These are phyloP conservation scores for Fusarium brevicatenulatum DNA, from an alignment of 2,329 filamentous ascomycete genomes.

Conservation along the genomic window DNA sequence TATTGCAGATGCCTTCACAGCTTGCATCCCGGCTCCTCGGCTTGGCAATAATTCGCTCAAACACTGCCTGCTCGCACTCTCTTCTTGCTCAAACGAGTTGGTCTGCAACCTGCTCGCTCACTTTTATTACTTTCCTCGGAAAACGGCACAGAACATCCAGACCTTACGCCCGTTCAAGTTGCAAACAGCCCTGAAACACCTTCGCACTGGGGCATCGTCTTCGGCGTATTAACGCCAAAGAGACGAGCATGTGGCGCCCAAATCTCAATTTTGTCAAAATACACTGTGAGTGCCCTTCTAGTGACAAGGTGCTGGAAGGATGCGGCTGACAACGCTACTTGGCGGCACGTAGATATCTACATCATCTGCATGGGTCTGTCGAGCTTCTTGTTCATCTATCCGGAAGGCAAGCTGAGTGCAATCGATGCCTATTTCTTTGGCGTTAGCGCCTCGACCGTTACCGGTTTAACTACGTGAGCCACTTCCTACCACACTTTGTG, in stretches of 20 bases:
- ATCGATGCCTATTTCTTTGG: slow-evolving; percentile 63
- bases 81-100: slow-evolving; percentile 20
- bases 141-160: slow-evolving; percentile 16
- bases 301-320: background rate
- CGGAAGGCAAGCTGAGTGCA: slow-evolving; percentile 43
- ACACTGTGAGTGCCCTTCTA: slow-evolving; percentile 40
- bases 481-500: background rate
- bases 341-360: slow-evolving; percentile 36
- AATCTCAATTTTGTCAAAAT: slow-evolving; percentile 43
- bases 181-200: slow-evolving; percentile 6
- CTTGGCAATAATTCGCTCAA: slow-evolving; percentile 37
- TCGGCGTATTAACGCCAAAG: slow-evolving; percentile 12
- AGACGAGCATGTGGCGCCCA: slow-evolving; percentile 38
- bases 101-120: slow-evolving; percentile 3
- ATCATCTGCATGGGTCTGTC: slow-evolving; percentile 40
- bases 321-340: slow-evolving; percentile 13
- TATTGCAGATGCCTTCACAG: slow-evolving; percentile 24
- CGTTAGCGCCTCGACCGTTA: slow-evolving; percentile 60
- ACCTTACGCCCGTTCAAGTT: slow-evolving; percentile 2
- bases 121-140: slow-evolving; percentile 7
- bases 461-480: slow-evolving; percentile 60
- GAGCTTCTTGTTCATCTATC: slow-evolving; percentile 37
- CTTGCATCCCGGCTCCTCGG: background rate
- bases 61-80: slow-evolving; percentile 8
- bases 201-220: slow-evolving; percentile 1